A percentile compares a stretch with the other conserved stretches of the same genome.
These are phyloP conservation scores for Psilocybe sp. DNA, from an alignment of 768 basidiomycete genomes.

Conservation along the genomic window DNA sequence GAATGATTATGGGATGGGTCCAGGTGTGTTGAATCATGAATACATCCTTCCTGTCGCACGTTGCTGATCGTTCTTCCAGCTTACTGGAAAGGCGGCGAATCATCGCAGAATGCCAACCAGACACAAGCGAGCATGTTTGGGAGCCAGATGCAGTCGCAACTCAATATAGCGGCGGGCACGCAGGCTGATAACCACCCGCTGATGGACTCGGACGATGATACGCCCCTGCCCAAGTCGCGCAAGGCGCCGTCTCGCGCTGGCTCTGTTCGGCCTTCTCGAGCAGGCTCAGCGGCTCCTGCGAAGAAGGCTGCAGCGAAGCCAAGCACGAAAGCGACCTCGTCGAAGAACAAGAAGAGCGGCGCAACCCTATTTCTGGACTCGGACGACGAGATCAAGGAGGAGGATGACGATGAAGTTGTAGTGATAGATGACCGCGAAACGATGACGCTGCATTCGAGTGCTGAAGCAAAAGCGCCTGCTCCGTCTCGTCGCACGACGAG, in stretches of 20 bases:
- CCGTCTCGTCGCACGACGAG: no score
- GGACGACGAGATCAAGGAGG: slow-evolving; percentile 35
- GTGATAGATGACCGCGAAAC: slow-evolving; percentile 9
- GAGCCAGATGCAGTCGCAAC: slow-evolving; percentile 10
- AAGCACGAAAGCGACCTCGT: slow-evolving; percentile 19
- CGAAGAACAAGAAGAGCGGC: slow-evolving; percentile 24
- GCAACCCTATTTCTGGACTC: slow-evolving; percentile 50
- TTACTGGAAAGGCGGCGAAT: slow-evolving; percentile 50
- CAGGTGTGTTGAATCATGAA: slow-evolving; percentile 31
- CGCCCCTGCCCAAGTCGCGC: slow-evolving; percentile 16
- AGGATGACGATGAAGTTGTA: slow-evolving; percentile 23
- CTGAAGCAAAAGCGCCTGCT: slow-evolving; percentile 8
- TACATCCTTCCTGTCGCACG: background rate
- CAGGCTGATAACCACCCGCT: background rate
- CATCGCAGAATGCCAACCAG: slow-evolving; percentile 19
- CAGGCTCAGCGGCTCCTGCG: slow-evolving; percentile 21
- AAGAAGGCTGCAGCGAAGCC: slow-evolving; percentile 17
- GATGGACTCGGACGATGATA: slow-evolving; percentile 33
- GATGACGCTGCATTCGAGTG: slow-evolving; percentile 28
- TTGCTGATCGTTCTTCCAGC: slow-evolving; percentile 28
- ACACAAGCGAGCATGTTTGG: slow-evolving; percentile 14
- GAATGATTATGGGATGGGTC: slow-evolving; percentile 53
- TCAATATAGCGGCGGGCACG: background rate
- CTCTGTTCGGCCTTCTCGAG: slow-evolving; percentile 21
- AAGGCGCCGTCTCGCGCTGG: slow-evolving; percentile 26